These are phyloP conservation scores for Ganoderma resinaceum DNA, from an alignment of 1,284 basidiomycete species.

Conservation along the genomic window DNA sequence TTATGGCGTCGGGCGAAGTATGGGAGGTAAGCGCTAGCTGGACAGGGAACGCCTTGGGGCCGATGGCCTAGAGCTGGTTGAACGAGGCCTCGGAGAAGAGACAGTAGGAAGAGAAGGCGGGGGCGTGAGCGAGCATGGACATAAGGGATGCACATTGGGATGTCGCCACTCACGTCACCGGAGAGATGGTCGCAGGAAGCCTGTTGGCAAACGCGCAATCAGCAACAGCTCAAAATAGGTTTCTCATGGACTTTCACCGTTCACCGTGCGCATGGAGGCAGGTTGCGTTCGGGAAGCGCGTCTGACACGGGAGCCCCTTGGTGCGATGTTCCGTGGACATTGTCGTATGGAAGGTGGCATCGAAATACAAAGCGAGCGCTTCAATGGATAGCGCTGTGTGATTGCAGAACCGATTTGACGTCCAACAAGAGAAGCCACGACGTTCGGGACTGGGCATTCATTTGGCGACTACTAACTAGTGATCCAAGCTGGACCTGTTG, in stretches of 20 bases:
- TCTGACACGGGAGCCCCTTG: background rate
- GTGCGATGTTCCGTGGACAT: background rate
- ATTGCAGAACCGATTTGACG: background rate
- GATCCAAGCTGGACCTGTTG: too few species aligned
- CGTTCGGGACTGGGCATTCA: background rate
- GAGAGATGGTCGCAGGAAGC: background rate
- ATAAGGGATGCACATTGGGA: background rate
- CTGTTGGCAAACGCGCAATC: background rate
- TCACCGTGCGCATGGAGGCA: background rate
- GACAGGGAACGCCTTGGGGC: background rate
- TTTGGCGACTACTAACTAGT: too few species aligned
- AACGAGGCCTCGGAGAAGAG: background rate
- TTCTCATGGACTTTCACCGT: background rate
- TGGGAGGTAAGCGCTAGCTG: background rate
- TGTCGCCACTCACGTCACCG: background rate
- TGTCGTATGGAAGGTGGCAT: background rate
- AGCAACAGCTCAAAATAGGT: background rate
- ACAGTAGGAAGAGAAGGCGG: background rate
- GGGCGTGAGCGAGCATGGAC: background rate
- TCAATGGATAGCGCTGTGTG: background rate
- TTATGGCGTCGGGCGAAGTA: background rate
- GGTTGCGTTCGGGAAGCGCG: background rate
- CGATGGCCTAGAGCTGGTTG: background rate
- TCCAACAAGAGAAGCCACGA: background rate
- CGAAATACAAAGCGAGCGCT: background rate